Conservation (phyloP, 352 stramenopile species). For the Pythium rishiriense region DNA sequence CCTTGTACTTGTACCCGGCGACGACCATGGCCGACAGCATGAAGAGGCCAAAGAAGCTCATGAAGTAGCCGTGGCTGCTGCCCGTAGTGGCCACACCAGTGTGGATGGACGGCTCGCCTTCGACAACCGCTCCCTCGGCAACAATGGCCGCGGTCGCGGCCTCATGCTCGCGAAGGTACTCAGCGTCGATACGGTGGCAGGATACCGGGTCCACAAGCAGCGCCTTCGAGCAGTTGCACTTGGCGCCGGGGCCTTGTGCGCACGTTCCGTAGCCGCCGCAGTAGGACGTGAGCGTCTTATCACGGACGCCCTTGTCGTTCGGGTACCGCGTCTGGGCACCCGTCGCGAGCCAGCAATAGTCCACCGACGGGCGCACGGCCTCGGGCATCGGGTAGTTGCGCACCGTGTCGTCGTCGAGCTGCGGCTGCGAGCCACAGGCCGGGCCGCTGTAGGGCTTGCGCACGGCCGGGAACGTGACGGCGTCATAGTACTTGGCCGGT, state of each 20-base stretch:
- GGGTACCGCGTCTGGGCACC: conserved; percentile 58
- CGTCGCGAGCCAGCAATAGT: conserved; percentile 71
- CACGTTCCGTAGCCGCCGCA: conserved; percentile 72
- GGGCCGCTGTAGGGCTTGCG: conserved; percentile 51
- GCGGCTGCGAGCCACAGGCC: conserved; percentile 27
- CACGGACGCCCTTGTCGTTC: conserved; percentile 57
- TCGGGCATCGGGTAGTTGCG: conserved; percentile 27
- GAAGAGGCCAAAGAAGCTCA: conserved; percentile 19
- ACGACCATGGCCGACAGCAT: conserved; percentile 20
- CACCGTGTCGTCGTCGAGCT: conserved; percentile 21
- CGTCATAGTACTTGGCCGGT: conserved; percentile 61
- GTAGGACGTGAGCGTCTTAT: conserved; percentile 58
- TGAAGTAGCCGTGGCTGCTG: conserved; percentile 1
- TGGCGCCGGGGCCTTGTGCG: conserved; percentile 49
- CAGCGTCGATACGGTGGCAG: conserved; percentile 65
- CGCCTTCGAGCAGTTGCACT: conserved; percentile 51
- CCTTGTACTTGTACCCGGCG: conserved; percentile 36
- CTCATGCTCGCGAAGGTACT: conserved; percentile 33
- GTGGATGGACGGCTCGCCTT: neutral
- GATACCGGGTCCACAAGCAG: conserved; percentile 46
- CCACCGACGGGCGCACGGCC: conserved; percentile 50
- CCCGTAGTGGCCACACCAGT: neutral
- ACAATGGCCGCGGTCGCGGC: conserved; percentile 10
- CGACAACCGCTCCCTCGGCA: conserved; percentile 5
- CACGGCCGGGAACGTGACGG: conserved; percentile 51